Evolutionary conservation across 257 asterid genomes (phyloP).

Genomic region (Przewalskia tangutica): DNA sequence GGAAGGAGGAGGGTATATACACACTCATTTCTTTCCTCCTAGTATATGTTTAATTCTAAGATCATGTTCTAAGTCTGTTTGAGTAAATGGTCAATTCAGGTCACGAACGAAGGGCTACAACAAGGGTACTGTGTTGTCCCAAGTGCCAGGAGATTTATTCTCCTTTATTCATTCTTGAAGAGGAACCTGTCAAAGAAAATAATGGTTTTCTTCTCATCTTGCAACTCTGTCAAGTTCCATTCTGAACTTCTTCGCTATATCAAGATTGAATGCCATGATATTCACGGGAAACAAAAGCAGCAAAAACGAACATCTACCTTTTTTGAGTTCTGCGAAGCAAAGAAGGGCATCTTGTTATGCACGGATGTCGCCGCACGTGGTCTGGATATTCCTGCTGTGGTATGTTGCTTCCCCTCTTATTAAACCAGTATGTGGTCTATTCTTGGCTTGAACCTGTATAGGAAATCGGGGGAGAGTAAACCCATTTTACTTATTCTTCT

Average conservation of each 20-base stretch:
- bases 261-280: conserved; percentile 64
- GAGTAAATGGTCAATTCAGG: conserved; percentile 32
- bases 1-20: conserved; percentile 72
- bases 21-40: not conserved
- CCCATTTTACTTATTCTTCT: not conserved
- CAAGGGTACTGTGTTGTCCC: conserved; percentile 94
- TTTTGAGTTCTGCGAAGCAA: conserved; percentile 72
- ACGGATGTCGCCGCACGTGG: conserved; percentile 99
- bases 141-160: conserved; percentile 67
- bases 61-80: not conserved
- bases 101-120: conserved; percentile 85
- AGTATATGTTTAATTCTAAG: not conserved
- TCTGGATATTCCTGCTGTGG: conserved; percentile 97
- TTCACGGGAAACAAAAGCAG: conserved; percentile 94
- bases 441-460: not conserved
- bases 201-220: conserved; percentile 97
- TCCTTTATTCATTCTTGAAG: conserved; percentile 89
- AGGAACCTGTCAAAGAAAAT: conserved; percentile 81
- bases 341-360: conserved; percentile 79
- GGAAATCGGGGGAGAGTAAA: not conserved
- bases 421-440: not conserved
- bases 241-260: conserved; percentile 71
- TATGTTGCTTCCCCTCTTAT: conserved; percentile 25
- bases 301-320: conserved; percentile 78
- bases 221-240: conserved; percentile 85